Percentiles rank a stretch among this genome's conserved stretches.
Evolutionary conservation across 192 early-diverging fungal species (phyloP).

Genomic region (Chytriomyces sp.): DNA sequence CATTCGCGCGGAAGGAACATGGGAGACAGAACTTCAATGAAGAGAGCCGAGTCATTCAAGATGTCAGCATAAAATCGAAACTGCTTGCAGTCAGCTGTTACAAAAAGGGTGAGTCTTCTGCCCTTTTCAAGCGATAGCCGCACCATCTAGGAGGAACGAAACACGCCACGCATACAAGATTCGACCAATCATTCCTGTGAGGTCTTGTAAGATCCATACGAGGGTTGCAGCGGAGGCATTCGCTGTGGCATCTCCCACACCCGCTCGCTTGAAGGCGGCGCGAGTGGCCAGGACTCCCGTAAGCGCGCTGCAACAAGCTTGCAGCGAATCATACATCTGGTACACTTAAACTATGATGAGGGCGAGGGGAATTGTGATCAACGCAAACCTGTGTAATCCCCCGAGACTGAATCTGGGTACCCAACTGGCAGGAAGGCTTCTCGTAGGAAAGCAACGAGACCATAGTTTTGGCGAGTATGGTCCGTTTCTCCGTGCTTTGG

Average conservation of each 20-base stretch:
- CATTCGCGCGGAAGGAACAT: slow-evolving; percentile 26
- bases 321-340: slow-evolving; percentile 47
- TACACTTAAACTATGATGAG: too few relatives aligned
- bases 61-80: slow-evolving; percentile 50
- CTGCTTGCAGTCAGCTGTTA: slow-evolving; percentile 37
- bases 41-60: slow-evolving; percentile 43
- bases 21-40: slow-evolving; percentile 30
- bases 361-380: too few relatives aligned
- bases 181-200: slow-evolving; percentile 41
- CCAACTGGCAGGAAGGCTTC: slow-evolving; percentile 42
- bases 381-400: slow-evolving; percentile 44
- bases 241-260: slow-evolving; percentile 43
- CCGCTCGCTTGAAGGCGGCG: slow-evolving; percentile 28
- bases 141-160: slow-evolving; percentile 34
- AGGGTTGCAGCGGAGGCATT: slow-evolving; percentile 31
- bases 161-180: slow-evolving; percentile 47
- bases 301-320: slow-evolving; percentile 31
- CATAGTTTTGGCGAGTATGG: too few relatives aligned
- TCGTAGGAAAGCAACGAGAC: slow-evolving; percentile 17
- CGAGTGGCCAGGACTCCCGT: slow-evolving; percentile 39
- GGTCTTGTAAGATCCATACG: slow-evolving; percentile 41
- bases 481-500: too few relatives aligned
- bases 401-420: slow-evolving; percentile 35
- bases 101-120: too few relatives aligned
- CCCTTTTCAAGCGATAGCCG: background rate